Evolutionary conservation across 495 filamentous ascomycete species (phyloP).

Genomic region (Podospora pseudocomata): DNA sequence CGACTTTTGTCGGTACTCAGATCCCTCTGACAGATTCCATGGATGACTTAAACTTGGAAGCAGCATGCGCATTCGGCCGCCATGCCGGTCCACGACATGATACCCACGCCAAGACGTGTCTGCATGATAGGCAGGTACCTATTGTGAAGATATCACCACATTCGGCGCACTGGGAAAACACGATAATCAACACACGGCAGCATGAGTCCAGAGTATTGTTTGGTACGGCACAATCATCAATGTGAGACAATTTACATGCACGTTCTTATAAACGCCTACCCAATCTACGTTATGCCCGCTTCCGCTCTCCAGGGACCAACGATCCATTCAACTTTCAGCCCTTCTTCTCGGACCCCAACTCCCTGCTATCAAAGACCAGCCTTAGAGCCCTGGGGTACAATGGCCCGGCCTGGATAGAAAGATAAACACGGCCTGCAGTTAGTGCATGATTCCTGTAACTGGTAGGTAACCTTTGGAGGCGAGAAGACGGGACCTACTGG

Average conservation of each 20-base stretch:
- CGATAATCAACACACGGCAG: neutral
- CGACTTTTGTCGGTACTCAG: neutral
- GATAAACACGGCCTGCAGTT: neutral
- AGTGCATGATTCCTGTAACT: neutral
- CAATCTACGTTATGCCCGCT: neutral
- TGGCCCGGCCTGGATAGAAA: conserved; percentile 12
- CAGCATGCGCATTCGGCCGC: neutral
- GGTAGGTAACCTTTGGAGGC: neutral
- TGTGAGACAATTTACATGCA: neutral
- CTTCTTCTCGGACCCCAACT: neutral
- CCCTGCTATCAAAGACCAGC: conserved; percentile 8
- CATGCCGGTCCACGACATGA: neutral
- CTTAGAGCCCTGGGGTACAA: conserved; percentile 14
- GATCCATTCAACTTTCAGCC: neutral
- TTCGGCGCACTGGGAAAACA: neutral
- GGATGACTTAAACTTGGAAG: neutral
- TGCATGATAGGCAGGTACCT: neutral
- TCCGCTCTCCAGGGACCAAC: neutral
- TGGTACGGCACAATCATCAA: neutral
- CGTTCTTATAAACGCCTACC: neutral
- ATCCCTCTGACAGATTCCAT: neutral
- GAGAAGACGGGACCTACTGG: conserved; percentile 6
- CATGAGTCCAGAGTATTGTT: neutral
- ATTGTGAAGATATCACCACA: neutral
- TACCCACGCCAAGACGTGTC: neutral